Percentiles rank a stretch among this genome's conserved stretches.
These are phyloP conservation scores for Chrysosporium queenslandicum DNA, from an alignment of 2,329 filamentous ascomycete genomes.

Conservation along the genomic window DNA sequence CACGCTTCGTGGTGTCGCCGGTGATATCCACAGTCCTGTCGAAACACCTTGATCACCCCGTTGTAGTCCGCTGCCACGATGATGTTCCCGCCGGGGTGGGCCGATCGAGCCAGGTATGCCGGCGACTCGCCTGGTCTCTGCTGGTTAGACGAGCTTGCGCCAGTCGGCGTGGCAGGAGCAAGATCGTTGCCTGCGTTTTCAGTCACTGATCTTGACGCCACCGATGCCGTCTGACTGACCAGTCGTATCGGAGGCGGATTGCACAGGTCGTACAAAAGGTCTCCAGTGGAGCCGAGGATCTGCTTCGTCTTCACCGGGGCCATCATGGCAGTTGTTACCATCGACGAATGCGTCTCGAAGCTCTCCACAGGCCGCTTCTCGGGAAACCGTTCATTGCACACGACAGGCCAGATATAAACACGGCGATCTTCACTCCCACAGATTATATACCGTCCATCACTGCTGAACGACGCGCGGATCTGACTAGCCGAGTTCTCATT, in stretches of 20 bases:
- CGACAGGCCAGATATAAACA: constrained; percentile 81
- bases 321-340: constrained; percentile 81
- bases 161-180: constrained; percentile 16
- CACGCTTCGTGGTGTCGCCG: constrained; percentile 69
- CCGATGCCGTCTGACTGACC: constrained; percentile 59
- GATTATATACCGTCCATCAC: constrained; percentile 75
- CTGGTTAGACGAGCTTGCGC: constrained; percentile 27
- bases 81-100: constrained; percentile 75
- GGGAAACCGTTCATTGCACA: constrained; percentile 52
- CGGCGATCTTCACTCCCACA: constrained; percentile 88
- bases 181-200: constrained; percentile 28
- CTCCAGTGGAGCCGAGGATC: constrained; percentile 67
- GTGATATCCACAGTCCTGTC: constrained; percentile 79
- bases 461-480: constrained; percentile 79
- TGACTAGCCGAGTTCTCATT: constrained; percentile 85
- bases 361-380: constrained; percentile 78
- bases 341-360: constrained; percentile 80
- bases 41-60: constrained; percentile 85
- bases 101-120: constrained; percentile 63
- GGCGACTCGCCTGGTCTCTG: constrained; percentile 57
- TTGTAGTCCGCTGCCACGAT: constrained; percentile 82
- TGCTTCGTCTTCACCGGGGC: constrained; percentile 70
- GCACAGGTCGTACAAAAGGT: constrained; percentile 92
- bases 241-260: constrained; percentile 86
- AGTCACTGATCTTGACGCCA: constrained; percentile 42